Base-by-base conservation (phyloP, 208 protist species). In the Acanthamoeba royreba region DNA sequence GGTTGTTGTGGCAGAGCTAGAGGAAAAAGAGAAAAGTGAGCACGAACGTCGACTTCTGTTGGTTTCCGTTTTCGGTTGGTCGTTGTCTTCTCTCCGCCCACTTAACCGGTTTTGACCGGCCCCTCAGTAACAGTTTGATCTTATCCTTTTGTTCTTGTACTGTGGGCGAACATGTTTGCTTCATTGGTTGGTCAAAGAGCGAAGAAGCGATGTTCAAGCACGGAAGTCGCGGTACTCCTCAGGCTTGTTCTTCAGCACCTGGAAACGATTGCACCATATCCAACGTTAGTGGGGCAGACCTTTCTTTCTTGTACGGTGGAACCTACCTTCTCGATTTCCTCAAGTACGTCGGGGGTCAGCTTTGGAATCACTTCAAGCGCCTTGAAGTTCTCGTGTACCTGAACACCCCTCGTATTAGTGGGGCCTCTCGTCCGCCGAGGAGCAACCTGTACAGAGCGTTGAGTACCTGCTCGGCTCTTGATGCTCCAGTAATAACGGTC, bases 381-480 rank as follows among this genome's bases (percentile, higher is more conserved):
- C n/a, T 35, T 45, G 47, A 96, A 31, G 77, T 96, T 96, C 94
- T 96, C 88, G 22, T 93, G 43, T 5, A 96, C 47, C n/a, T n/a
- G n/a, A n/a, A n/a, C n/a, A n/a, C n/a, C 87, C 31, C 46, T 33
- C 28, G 52, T n/a, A 25, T n/a, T 15, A 58, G 52, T n/a, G 52
- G 52, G 52, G 52, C 17, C 17, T 15, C 17, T 15, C 17, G 25
- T 15, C 17, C 52, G 52, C 17, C 52, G 25, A 25, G 25, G 25
- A 25, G 52, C 25, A 58, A 25, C 15, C 52, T n/a, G 25, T 15
- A 58, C 52, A n/a, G n/a, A n/a, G n/a, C n/a, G n/a, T n/a, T n/a
- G n/a, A n/a, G n/a, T 4, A 69, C 58, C 42, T 81, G 58, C 33
- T 38, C 42, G 22, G 40, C 45, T 35, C 40, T 11, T 7, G 40